These are phyloP conservation scores for Sicyos baderoa DNA, from an alignment of 306 rosid genomes.

Conservation along the genomic window DNA sequence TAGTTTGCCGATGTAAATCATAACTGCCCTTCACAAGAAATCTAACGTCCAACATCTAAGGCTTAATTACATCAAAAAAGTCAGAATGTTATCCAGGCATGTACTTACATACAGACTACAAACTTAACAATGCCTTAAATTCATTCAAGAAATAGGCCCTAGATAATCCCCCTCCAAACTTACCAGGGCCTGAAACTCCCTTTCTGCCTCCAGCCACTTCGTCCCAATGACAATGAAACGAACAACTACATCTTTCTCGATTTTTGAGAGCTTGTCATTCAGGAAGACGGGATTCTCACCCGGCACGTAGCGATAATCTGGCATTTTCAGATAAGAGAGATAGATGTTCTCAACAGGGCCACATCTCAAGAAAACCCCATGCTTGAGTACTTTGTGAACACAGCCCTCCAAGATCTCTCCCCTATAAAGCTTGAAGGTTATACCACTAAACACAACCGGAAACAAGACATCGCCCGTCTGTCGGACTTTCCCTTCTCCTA, in stretches of 20 bases:
- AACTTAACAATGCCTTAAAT: background rate
- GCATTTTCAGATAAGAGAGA: constrained; percentile 68
- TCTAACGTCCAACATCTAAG: background rate
- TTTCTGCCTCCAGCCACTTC: constrained; percentile 80
- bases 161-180: constrained; percentile 75
- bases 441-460: constrained; percentile 54
- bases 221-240: constrained; percentile 74
- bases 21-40: background rate
- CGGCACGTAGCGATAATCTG: constrained; percentile 47
- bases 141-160: constrained; percentile 45
- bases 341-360: constrained; percentile 66
- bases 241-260: constrained; percentile 47
- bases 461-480: constrained; percentile 78
- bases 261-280: constrained; percentile 48
- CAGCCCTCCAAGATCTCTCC: constrained; percentile 77
- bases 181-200: constrained; percentile 87
- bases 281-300: constrained; percentile 68
- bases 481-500: constrained; percentile 78
- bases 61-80: constrained; percentile 6
- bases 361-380: constrained; percentile 75
- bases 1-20: background rate
- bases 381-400: constrained; percentile 74
- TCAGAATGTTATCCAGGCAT: background rate
- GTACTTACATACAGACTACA: constrained; percentile 1
- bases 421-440: constrained; percentile 64